Evolutionary conservation across 2,329 filamentous ascomycete species (phyloP), one percentile per base, ranked within the genome.

Genomic region (Fusarium nisikadoi): DNA sequence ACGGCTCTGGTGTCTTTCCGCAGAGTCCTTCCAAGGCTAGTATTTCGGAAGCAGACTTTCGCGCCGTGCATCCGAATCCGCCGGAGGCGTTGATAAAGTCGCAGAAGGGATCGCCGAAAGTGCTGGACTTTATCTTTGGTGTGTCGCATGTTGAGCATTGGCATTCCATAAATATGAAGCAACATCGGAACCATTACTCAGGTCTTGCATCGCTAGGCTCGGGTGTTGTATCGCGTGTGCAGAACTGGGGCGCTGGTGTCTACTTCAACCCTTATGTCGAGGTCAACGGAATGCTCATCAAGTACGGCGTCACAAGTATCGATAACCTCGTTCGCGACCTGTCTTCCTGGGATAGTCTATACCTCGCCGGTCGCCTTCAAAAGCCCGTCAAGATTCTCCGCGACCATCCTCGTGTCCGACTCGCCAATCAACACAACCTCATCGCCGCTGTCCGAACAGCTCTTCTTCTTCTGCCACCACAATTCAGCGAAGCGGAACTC

Each of bases 101-200:
- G 74, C 95, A 98, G 81, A 91, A 94, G 76, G 93, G 94, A 35
- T 91, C 91, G 2, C 94, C 94, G 17, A 98, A 98, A 84, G 97
- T 98, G 91, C 97, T 99, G 72, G 96, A 99, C 83, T 97, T 99
- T 80, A 97, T 99, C 75, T 96, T 99, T 80, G 96, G 95, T 31
- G 95, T 98, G 16, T 94, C 93, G 2, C 94, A 97, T 81, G 94
- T 93, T 3, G 93, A 99, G 79, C 96, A 99, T 83, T 99, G 95
- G 94, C 96, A 99, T 83, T 95, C 93, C 38, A 86, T 99, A 68
- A 99, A 99, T 78, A 86, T 99, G 75, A 87, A 88, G 72, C 92
- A 98, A 80, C 93, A 99, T 79, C 92, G 93, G 12, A 88, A 97
- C 77, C 96, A 99, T 82, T 99, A 99, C 83, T 98, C 95, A 3